Evolutionary conservation across 768 basidiomycete species (phyloP).

Genomic region (Dioszegia crocea): DNA sequence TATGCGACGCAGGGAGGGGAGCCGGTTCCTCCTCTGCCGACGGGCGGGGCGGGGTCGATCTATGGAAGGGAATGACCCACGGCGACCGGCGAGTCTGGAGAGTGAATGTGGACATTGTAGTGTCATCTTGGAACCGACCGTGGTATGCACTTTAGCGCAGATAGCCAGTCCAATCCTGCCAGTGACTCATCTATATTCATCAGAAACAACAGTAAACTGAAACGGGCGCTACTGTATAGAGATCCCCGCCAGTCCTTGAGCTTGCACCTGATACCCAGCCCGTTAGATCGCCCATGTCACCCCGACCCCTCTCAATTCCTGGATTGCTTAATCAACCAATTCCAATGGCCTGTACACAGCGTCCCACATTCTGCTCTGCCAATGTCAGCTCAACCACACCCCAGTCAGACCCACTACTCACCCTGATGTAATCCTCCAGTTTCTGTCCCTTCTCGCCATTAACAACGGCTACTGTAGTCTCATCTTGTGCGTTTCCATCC

Average conservation of each 20-base stretch:
- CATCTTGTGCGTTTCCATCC: constrained; percentile 62
- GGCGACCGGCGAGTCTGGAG: too few species aligned
- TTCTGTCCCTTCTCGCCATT: constrained; percentile 34
- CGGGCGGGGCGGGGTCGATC: neutral
- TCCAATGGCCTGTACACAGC: constrained; percentile 23
- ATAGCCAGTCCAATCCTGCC: too few species aligned
- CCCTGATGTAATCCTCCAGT: constrained; percentile 53
- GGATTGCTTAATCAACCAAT: constrained; percentile 17
- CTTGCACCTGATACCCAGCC: too few species aligned
- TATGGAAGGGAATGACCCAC: neutral
- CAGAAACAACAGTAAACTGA: too few species aligned
- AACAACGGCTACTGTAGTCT: constrained; percentile 40
- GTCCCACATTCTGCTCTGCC: constrained; percentile 28
- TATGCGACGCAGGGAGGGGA: neutral
- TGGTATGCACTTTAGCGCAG: too few species aligned
- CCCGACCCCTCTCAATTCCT: neutral
- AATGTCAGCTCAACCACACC: neutral
- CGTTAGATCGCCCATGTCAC: too few species aligned
- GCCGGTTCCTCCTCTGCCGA: neutral
- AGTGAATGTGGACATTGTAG: too few species aligned
- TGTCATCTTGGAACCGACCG: too few species aligned
- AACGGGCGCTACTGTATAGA: too few species aligned
- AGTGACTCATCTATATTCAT: too few species aligned
- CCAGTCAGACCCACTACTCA: constrained; percentile 23
- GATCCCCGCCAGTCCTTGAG: too few species aligned